These are phyloP conservation scores for Guillardia theta DNA, from an alignment of 78 protist genomes.

Conservation along the genomic window DNA sequence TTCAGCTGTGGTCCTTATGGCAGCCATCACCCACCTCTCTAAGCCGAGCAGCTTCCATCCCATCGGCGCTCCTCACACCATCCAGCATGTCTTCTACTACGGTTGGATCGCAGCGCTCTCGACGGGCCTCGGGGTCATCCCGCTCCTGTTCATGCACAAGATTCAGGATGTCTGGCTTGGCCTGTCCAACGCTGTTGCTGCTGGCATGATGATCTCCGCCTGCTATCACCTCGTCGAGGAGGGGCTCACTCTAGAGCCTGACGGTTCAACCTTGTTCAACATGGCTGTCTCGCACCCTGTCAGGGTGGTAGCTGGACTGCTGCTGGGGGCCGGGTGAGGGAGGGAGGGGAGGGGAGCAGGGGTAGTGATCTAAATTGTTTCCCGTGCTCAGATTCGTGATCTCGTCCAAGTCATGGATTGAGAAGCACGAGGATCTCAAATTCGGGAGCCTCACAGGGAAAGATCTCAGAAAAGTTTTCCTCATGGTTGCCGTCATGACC, in stretches of 20 bases:
- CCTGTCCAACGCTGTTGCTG: constrained; percentile 43
- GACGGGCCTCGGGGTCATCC: constrained; percentile 56
- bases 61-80: background rate
- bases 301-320: background rate
- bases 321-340: background rate
- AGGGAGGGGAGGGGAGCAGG: background rate
- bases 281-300: background rate
- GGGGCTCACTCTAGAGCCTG: background rate
- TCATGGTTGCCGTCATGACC: constrained; percentile 48
- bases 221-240: background rate
- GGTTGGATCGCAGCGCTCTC: constrained; percentile 55
- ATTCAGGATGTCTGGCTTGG: constrained; percentile 22
- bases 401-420: background rate
- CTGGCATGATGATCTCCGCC: constrained; percentile 54
- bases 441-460: background rate
- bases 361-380: background rate
- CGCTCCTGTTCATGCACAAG: background rate
- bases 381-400: background rate
- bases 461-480: constrained; percentile 1
- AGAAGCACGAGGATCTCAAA: constrained; percentile 16
- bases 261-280: background rate
- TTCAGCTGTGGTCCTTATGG: background rate
- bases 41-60: background rate
- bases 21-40: background rate
- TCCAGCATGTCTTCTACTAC: constrained; percentile 34